phyloP scores from a whole-genome alignment of 257 asterid species.

The Solanum infundibuliforme region DNA sequence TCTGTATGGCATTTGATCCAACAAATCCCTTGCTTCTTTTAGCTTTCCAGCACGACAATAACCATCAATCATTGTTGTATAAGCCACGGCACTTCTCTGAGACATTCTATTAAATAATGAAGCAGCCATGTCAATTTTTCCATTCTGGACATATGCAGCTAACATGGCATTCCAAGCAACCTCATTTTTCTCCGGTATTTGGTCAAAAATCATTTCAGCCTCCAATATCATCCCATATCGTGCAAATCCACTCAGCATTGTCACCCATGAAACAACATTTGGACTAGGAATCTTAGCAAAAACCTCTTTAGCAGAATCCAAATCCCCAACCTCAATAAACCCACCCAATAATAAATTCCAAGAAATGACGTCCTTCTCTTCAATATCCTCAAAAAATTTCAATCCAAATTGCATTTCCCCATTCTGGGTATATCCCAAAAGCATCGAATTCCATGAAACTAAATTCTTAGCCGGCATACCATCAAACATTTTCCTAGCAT shows the following conservation, averaged over 20 bases:
- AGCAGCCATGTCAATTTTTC: conserved; percentile 13
- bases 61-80: conserved; percentile 24
- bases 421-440: conserved; percentile 22
- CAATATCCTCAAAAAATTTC: conserved; percentile 23
- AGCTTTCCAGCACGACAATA: conserved; percentile 18
- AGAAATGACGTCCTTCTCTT: conserved; percentile 17
- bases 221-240: conserved; percentile 11
- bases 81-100: conserved; percentile 21
- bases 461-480: conserved; percentile 17
- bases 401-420: conserved; percentile 18
- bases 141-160: conserved; percentile 23
- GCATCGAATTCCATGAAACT: conserved; percentile 30
- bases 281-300: conserved; percentile 16
- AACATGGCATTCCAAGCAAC: conserved; percentile 38
- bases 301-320: conserved; percentile 17
- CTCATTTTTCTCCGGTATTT: conserved; percentile 12
- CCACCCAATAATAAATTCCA: conserved; percentile 27
- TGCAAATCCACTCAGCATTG: conserved; percentile 27
- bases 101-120: conserved; percentile 19
- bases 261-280: conserved; percentile 25
- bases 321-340: conserved; percentile 14
- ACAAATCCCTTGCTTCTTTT: conserved; percentile 17
- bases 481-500: conserved; percentile 19
- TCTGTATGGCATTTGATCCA: conserved; percentile 16
- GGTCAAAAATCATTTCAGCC: conserved; percentile 18